Conservation (phyloP, 805 yeast species). For the Phaffomyces antillensis region DNA sequence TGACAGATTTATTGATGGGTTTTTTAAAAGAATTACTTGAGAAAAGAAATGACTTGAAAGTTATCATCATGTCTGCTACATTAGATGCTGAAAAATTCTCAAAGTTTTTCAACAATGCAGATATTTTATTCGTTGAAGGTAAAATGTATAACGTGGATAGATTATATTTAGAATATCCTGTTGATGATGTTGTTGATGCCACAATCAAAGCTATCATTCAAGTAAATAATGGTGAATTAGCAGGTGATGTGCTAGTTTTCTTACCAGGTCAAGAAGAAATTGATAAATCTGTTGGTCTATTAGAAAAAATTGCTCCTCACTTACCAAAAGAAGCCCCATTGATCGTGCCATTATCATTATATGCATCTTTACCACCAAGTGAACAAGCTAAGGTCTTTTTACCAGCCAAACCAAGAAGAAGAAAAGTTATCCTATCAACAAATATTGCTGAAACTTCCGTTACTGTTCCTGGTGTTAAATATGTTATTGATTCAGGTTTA, state of each 20-base stretch:
- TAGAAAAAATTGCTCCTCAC: slow-evolving; percentile 54
- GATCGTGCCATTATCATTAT: slow-evolving; percentile 74
- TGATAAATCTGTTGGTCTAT: slow-evolving; percentile 66
- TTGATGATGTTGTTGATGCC: slow-evolving; percentile 81
- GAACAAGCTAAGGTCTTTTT: slow-evolving; percentile 79
- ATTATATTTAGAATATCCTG: slow-evolving; percentile 52
- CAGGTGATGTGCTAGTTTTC: slow-evolving; percentile 89
- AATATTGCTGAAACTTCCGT: slow-evolving; percentile 97
- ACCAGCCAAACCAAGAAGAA: slow-evolving; percentile 51
- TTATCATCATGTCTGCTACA: slow-evolving; percentile 95
- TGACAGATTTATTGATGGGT: slow-evolving; percentile 87
- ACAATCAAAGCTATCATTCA: slow-evolving; percentile 69
- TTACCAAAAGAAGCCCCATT: slow-evolving; percentile 71
- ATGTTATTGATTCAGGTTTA: slow-evolving; percentile 88
- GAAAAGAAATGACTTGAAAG: slow-evolving; percentile 49
- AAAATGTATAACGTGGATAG: slow-evolving; percentile 79
- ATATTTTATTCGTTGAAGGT: slow-evolving; percentile 85
- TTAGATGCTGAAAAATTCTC: slow-evolving; percentile 86
- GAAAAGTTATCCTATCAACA: slow-evolving; percentile 88
- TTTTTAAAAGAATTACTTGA: slow-evolving; percentile 63
- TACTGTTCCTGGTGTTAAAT: slow-evolving; percentile 90
- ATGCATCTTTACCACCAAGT: slow-evolving; percentile 86
- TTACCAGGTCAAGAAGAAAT: slow-evolving; percentile 97
- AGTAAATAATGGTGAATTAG: slow-evolving; percentile 62
- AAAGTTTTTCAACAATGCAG: slow-evolving; percentile 67